Evolutionary conservation across 2,329 filamentous ascomycete species (phyloP), one percentile per base, ranked within the genome.

Genomic region (Gaeumannomyces sp.): DNA sequence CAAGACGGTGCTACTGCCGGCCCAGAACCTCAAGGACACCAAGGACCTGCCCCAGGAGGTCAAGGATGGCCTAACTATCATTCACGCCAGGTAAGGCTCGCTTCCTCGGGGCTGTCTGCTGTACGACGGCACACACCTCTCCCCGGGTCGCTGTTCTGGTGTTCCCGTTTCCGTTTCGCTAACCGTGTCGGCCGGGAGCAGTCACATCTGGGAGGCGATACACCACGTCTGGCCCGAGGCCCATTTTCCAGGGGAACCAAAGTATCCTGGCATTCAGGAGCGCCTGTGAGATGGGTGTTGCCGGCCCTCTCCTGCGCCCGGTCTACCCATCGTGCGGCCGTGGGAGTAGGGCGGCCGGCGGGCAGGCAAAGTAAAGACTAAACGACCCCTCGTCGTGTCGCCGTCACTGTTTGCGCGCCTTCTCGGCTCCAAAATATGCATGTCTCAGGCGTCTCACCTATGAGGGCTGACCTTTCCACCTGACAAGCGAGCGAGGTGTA

Each of bases 141-240:
- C 19, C 53, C 62, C 67, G 63, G 61, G 70, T 57, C 59, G 65
- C 67, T 67, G 67, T 45, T 45, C 38, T 45, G 16, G 38, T 45
- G 16, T 45, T 45, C 38, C 38, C 38, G 38, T 45, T 29, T 62
- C 38, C 65, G 70, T 64, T 67, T 66, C 53, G 62, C 67, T 72
- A 67, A 70, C 66, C 62, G 63, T 61, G 64, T 60, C 68, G 65
- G 68, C 72, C 28, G 28, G 25, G 67, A 66, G 70, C 69, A 92
- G 91, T 68, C 90, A 96, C 76, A 94, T 98, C 67, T 97, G 93
- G 92, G 94, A 98, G 78, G 94, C 93, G 31, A 88, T 99, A 74
- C 87, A 89, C 66, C 82, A 90, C 68, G 89, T 99, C 69, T 99
- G 95, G 95, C 95, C 95, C 1, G 92, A 96, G 71, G 88, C 85